phyloP scores from a whole-genome alignment of 2,329 filamentous ascomycete genomes.

The Cyclaneusma minus region DNA sequence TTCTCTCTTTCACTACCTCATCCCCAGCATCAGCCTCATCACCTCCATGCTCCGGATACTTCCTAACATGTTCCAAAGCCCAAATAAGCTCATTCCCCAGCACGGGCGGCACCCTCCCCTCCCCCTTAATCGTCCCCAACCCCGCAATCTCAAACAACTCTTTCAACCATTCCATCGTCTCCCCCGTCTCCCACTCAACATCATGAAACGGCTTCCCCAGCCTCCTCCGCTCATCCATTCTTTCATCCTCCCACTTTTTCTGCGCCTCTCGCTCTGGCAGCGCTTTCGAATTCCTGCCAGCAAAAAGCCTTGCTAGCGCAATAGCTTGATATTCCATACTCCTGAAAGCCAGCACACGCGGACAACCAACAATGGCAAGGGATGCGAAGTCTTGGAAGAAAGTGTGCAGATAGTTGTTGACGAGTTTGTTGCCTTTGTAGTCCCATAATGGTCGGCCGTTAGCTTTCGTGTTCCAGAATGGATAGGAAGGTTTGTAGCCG shows the following conservation, averaged over 20 bases:
- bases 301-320: conserved; percentile 32
- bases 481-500: conserved; percentile 71
- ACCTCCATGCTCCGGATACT: conserved; percentile 24
- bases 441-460: conserved; percentile 34
- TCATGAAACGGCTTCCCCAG: conserved; percentile 33
- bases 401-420: conserved; percentile 33
- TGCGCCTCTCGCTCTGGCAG: conserved; percentile 24
- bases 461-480: conserved; percentile 39
- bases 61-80: conserved; percentile 30
- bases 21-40: neutral
- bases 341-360: conserved; percentile 33
- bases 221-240: conserved; percentile 16
- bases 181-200: conserved; percentile 33
- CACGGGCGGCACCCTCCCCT: conserved; percentile 29
- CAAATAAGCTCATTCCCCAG: conserved; percentile 27
- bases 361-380: conserved; percentile 34
- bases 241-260: conserved; percentile 28
- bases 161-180: conserved; percentile 31
- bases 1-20: neutral
- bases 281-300: conserved; percentile 21
- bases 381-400: conserved; percentile 32
- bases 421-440: conserved; percentile 27
- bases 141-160: conserved; percentile 32
- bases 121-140: conserved; percentile 28
- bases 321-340: conserved; percentile 41